Evolutionary conservation across 371 early-diverging fungal species (phyloP).

Genomic region (Mortierella sp.): DNA sequence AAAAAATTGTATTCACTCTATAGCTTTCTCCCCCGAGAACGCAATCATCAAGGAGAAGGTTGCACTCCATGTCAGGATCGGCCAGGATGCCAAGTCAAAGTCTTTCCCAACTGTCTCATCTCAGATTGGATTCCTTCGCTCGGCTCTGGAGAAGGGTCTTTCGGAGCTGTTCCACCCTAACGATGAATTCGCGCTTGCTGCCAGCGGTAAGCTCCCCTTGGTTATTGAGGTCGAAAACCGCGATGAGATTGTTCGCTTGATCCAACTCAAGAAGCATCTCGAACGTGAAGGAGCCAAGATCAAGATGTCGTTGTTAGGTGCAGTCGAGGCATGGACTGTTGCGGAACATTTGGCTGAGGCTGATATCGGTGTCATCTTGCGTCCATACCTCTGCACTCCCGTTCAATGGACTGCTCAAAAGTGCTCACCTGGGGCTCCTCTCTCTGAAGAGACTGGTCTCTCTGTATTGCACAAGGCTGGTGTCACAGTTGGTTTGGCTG

Average conservation of each 20-base stretch:
- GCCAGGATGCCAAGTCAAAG: slow-evolving; percentile 61
- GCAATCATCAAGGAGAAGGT: slow-evolving; percentile 69
- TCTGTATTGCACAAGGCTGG: slow-evolving; percentile 71
- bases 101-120: slow-evolving; percentile 71
- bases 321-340: slow-evolving; percentile 78
- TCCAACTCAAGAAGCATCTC: slow-evolving; percentile 66
- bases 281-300: slow-evolving; percentile 62
- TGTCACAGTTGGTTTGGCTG: slow-evolving; percentile 75
- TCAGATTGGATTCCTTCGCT: slow-evolving; percentile 73
- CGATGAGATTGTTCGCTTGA: slow-evolving; percentile 79
- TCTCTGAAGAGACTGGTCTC: slow-evolving; percentile 70
- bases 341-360: slow-evolving; percentile 70
- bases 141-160: slow-evolving; percentile 24
- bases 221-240: slow-evolving; percentile 71
- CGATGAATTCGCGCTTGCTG: slow-evolving; percentile 54
- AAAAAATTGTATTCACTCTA: slow-evolving; percentile 12
- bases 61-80: slow-evolving; percentile 75
- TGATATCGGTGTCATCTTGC: slow-evolving; percentile 73
- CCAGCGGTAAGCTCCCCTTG: slow-evolving; percentile 73
- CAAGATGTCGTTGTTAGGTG: slow-evolving; percentile 63
- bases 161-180: slow-evolving; percentile 48
- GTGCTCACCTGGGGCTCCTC: slow-evolving; percentile 73
- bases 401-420: slow-evolving; percentile 73
- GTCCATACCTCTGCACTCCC: slow-evolving; percentile 78
- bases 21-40: slow-evolving; percentile 47